Conservation (phyloP, 179 eudicot genomes). For the Drosera spatulata region DNA sequence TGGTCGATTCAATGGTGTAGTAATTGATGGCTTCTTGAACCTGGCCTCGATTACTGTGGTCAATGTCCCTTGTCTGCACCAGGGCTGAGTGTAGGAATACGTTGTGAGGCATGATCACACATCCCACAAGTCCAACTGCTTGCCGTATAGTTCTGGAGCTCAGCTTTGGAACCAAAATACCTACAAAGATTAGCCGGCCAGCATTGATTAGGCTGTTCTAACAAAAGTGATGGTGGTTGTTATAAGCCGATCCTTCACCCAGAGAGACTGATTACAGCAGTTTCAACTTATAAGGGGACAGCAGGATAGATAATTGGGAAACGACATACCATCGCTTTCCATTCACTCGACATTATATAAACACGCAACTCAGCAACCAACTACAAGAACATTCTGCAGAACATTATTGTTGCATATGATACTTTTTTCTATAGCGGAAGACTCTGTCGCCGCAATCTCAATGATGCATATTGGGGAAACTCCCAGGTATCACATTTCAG, state of each 20-base stretch:
- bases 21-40: conserved; percentile 13
- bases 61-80: conserved; percentile 55
- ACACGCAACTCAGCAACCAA: no score
- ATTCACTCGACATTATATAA: no score
- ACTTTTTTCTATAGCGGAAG: no score
- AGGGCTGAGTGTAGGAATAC: conserved; percentile 62
- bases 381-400: no score
- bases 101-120: conserved; percentile 63
- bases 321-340: no score
- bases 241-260: neutral
- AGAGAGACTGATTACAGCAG: no score
- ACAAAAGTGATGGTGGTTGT: neutral
- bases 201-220: neutral
- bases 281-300: no score
- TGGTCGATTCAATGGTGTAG: conserved; percentile 49
- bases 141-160: conserved; percentile 43
- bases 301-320: no score
- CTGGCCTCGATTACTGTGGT: conserved; percentile 28
- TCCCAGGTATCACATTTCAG: no score
- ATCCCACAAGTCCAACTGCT: conserved; percentile 60
- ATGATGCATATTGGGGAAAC: no score
- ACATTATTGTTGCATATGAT: no score
- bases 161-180: conserved; percentile 5
- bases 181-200: neutral
- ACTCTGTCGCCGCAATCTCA: no score